phyloP scores from a whole-genome alignment of 2,329 filamentous ascomycete genomes.

The Venturia carpophila region DNA sequence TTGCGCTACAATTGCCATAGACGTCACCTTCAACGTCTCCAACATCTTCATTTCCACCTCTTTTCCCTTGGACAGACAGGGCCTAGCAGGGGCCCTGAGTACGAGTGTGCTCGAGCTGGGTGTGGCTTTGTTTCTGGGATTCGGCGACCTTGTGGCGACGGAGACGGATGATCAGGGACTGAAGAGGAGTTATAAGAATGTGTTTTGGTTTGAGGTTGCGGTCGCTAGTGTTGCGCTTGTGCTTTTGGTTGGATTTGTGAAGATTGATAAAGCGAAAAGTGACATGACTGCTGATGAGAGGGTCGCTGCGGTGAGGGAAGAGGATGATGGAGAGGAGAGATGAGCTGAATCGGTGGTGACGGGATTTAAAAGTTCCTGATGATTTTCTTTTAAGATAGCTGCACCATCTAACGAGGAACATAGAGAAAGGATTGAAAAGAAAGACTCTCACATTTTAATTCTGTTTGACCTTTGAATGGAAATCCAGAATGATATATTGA shows the following conservation, averaged over 20 bases:
- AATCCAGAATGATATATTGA: too few species aligned
- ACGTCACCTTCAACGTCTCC: conserved; percentile 66
- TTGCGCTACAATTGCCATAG: conserved; percentile 63
- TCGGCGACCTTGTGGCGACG: conserved; percentile 56
- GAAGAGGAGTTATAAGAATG: conserved; percentile 46
- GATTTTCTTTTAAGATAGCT: too few species aligned
- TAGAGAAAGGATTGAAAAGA: too few species aligned
- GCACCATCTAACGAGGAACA: too few species aligned
- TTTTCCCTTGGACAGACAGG: conserved; percentile 58
- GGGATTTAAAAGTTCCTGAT: background rate
- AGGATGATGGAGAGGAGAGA: background rate
- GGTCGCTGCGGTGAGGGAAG: background rate
- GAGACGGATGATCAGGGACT: conserved; percentile 39
- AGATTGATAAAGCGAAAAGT: conserved; percentile 17
- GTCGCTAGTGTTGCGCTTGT: conserved; percentile 12
- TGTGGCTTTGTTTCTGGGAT: conserved; percentile 62
- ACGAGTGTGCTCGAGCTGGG: conserved; percentile 65
- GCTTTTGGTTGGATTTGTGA: conserved; percentile 18
- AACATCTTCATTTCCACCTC: conserved; percentile 69
- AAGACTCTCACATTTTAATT: too few species aligned
- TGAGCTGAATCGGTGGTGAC: background rate
- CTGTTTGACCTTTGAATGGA: too few species aligned
- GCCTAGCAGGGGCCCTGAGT: conserved; percentile 62
- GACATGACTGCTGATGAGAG: conserved; percentile 17
- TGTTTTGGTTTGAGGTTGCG: conserved; percentile 19